These are phyloP conservation scores for Zangia roseola DNA, from an alignment of 768 basidiomycete species.

Conservation along the genomic window DNA sequence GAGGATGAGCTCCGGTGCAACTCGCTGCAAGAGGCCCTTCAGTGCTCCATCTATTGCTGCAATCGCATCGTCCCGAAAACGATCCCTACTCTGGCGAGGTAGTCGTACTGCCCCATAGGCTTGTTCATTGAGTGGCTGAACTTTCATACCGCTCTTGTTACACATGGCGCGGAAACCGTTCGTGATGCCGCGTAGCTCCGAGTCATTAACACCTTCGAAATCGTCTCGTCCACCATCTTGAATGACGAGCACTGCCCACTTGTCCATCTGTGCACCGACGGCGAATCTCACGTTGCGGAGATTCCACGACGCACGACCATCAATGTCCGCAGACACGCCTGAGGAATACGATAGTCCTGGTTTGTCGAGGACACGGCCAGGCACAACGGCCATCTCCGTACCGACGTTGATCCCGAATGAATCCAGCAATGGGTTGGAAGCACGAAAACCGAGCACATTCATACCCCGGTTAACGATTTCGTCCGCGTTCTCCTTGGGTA, in stretches of 20 bases:
- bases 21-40: background rate
- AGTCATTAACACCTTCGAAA: conserved; percentile 51
- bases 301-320: conserved; percentile 51
- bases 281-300: conserved; percentile 55
- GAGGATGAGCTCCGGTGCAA: conserved; percentile 31
- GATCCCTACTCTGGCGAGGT: conserved; percentile 46
- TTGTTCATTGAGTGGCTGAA: conserved; percentile 28
- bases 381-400: conserved; percentile 50
- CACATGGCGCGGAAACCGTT: conserved; percentile 62
- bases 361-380: conserved; percentile 48
- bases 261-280: conserved; percentile 50
- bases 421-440: conserved; percentile 31
- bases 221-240: conserved; percentile 54
- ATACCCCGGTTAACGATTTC: conserved; percentile 45
- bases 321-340: conserved; percentile 25
- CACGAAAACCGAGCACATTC: conserved; percentile 40
- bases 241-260: conserved; percentile 71
- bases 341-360: conserved; percentile 43
- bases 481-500: conserved; percentile 44
- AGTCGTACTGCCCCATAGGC: conserved; percentile 40
- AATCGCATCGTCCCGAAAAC: conserved; percentile 51
- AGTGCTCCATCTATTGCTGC: conserved; percentile 11
- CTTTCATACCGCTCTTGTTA: conserved; percentile 57
- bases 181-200: conserved; percentile 41
- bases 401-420: conserved; percentile 46